Conservation (phyloP, 306 rosid species). For the Cicer chorassanicum region DNA sequence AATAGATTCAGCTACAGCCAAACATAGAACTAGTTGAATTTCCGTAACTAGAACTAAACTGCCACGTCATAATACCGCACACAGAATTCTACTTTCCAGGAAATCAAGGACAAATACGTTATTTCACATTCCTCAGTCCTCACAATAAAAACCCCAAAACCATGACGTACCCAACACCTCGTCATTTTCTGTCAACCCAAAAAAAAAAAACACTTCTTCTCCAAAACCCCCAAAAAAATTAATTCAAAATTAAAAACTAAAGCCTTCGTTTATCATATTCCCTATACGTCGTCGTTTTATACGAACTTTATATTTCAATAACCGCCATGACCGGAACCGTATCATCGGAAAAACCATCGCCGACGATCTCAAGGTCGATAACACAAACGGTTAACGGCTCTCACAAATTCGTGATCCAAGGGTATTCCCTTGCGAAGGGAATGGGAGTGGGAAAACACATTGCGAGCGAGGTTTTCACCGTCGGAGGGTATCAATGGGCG, state of each 20-base stretch:
- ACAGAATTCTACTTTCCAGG: background rate
- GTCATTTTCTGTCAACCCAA: constrained; percentile 24
- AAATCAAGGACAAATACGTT: background rate
- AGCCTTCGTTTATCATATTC: constrained; percentile 18
- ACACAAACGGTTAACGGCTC: constrained; percentile 85
- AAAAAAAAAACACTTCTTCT: background rate
- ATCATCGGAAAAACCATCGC: constrained; percentile 1
- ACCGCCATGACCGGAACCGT: constrained; percentile 43
- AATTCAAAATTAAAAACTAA: background rate
- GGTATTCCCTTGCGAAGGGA: constrained; percentile 80
- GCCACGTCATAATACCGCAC: constrained; percentile 26
- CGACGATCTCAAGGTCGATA: constrained; percentile 71
- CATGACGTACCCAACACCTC: constrained; percentile 17
- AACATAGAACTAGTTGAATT: too few relatives aligned
- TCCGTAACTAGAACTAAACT: too few relatives aligned
- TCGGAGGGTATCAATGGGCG: constrained; percentile 88
- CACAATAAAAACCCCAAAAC: background rate
- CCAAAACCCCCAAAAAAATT: constrained; percentile 1
- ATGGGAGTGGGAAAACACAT: constrained; percentile 90
- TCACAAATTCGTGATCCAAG: constrained; percentile 82
- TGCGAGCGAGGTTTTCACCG: constrained; percentile 74
- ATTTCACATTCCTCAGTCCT: background rate
- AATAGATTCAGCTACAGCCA: too few relatives aligned
- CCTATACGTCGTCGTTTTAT: constrained; percentile 2
- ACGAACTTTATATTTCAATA: constrained; percentile 23